Conservation (phyloP, 805 yeast genomes). For the Starmera quercuum region DNA sequence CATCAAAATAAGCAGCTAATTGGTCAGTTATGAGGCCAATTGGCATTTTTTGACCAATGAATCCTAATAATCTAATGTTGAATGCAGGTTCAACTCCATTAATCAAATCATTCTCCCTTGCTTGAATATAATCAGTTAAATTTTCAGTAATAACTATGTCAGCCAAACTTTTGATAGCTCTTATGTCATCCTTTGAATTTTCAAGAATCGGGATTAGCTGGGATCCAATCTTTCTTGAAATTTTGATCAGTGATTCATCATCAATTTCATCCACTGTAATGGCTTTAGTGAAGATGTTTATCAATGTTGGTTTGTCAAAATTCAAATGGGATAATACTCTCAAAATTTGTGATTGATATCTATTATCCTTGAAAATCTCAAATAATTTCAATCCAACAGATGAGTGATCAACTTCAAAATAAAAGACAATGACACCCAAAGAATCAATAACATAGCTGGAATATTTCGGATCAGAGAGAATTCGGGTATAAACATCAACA, state of each 20-base stretch:
- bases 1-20: slow-evolving; percentile 25
- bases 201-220: slow-evolving; percentile 18
- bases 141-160: slow-evolving; percentile 17
- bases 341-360: slow-evolving; percentile 15
- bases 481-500: slow-evolving; percentile 6
- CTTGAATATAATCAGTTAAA: slow-evolving; percentile 13
- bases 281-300: slow-evolving; percentile 14
- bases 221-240: slow-evolving; percentile 18
- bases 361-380: slow-evolving; percentile 8
- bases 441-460: slow-evolving; percentile 15
- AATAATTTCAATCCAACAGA: slow-evolving; percentile 13
- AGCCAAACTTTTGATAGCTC: slow-evolving; percentile 17
- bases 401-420: slow-evolving; percentile 9
- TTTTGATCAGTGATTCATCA: slow-evolving; percentile 16
- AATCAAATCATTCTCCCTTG: slow-evolving; percentile 13
- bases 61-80: slow-evolving; percentile 40
- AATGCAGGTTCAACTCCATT: slow-evolving; percentile 20
- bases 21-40: slow-evolving; percentile 28
- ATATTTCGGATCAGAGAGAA: slow-evolving; percentile 8
- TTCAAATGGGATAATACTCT: slow-evolving; percentile 15
- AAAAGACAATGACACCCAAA: slow-evolving; percentile 11
- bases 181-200: slow-evolving; percentile 8
- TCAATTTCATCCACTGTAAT: slow-evolving; percentile 17
- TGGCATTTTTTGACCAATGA: slow-evolving; percentile 31
- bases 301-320: slow-evolving; percentile 10